Evolutionary conservation across 306 rosid genomes (phyloP).

Genomic region (Gynostemma pentaphyllum): DNA sequence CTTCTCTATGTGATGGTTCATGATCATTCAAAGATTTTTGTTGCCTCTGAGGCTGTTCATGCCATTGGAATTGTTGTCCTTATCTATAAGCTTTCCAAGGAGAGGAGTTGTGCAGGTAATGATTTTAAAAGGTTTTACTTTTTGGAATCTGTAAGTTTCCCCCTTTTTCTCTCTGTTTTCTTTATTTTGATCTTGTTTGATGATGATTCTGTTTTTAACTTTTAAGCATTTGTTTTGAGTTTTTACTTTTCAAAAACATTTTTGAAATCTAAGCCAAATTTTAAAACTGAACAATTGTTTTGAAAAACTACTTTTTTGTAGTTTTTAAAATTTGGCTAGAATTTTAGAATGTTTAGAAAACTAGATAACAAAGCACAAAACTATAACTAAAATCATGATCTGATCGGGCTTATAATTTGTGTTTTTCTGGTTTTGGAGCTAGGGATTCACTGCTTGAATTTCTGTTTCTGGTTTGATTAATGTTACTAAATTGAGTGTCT

Average conservation of each 20-base stretch:
- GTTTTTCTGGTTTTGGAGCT: background rate
- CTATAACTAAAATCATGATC: too few species aligned
- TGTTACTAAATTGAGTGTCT: background rate
- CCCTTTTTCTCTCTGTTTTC: too few species aligned
- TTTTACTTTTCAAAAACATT: too few species aligned
- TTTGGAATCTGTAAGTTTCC: background rate
- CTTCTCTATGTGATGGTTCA: slow-evolving; percentile 44
- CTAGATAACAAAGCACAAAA: too few species aligned
- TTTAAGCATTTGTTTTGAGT: too few species aligned
- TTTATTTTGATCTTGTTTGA: background rate
- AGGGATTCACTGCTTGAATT: background rate
- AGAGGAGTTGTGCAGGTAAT: slow-evolving; percentile 58
- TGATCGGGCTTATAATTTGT: too few species aligned
- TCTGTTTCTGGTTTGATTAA: background rate
- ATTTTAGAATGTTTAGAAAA: too few species aligned
- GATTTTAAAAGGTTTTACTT: background rate
- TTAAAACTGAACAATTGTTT: too few species aligned
- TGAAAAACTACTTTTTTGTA: too few species aligned
- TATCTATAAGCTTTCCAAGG: slow-evolving; percentile 55
- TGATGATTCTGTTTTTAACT: too few species aligned
- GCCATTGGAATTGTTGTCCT: slow-evolving; percentile 56
- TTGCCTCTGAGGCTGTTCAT: slow-evolving; percentile 57
- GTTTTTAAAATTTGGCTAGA: too few species aligned
- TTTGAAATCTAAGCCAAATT: too few species aligned
- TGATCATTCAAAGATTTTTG: slow-evolving; percentile 56